Evolutionary conservation across 805 yeast species (phyloP).

Genomic region (Wickerhamomyces strasburgensis): DNA sequence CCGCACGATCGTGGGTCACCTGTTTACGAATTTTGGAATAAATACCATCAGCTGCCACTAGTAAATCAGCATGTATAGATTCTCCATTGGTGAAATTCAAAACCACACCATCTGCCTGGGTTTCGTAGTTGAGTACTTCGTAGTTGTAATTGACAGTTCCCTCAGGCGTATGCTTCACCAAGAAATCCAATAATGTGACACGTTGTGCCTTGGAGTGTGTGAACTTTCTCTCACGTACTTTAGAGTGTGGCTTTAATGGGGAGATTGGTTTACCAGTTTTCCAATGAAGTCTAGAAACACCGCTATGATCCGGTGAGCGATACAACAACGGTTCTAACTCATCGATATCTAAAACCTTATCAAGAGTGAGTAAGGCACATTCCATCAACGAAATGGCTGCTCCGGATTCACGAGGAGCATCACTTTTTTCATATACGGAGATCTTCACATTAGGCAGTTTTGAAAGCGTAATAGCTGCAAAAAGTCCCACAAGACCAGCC

Average conservation of each 20-base stretch:
- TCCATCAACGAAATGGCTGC: conserved; percentile 15
- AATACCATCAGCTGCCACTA: conserved; percentile 16
- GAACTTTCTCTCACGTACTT: conserved; percentile 1
- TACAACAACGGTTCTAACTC: conserved; percentile 9
- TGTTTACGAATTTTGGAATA: conserved; percentile 16
- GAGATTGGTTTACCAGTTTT: conserved; percentile 10
- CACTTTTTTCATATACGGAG: conserved; percentile 10
- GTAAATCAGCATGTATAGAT: conserved; percentile 7
- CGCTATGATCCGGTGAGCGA: conserved; percentile 5
- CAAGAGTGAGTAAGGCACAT: conserved; percentile 5
- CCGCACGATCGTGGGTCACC: conserved; percentile 10
- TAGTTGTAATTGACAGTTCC: conserved; percentile 3
- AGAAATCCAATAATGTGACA: conserved; percentile 6
- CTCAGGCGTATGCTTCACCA: conserved; percentile 7
- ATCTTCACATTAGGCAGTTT: conserved; percentile 12
- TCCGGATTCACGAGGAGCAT: conserved; percentile 13
- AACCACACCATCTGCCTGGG: conserved; percentile 4
- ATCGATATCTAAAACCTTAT: conserved; percentile 10
- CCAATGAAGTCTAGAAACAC: conserved; percentile 11
- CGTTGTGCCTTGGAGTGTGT: conserved; percentile 12
- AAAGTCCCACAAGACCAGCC: conserved; percentile 8
- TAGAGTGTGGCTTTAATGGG: not conserved
- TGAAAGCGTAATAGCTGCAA: conserved; percentile 8
- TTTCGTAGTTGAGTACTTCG: conserved; percentile 1
- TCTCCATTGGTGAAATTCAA: conserved; percentile 8